Conservation (phyloP, 1,284 basidiomycete genomes). For the Filobasidium uniguttulatum region DNA sequence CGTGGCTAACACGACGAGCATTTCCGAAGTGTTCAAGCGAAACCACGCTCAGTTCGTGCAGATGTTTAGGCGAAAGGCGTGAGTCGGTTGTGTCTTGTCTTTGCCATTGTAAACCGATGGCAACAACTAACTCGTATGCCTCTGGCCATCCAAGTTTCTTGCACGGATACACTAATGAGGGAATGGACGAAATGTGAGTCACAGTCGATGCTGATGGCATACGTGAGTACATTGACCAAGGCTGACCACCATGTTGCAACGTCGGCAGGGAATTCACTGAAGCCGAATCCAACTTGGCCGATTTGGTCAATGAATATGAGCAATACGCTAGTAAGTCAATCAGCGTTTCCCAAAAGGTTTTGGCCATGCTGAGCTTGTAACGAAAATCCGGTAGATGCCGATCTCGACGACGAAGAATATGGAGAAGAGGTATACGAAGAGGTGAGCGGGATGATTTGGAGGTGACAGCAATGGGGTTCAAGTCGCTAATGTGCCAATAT, state of each 20-base stretch:
- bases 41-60: constrained; percentile 93
- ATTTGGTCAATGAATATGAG: constrained; percentile 35
- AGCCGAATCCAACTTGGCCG: constrained; percentile 33
- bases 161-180: constrained; percentile 98
- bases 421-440: background rate
- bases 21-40: constrained; percentile 96
- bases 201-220: constrained; percentile 46
- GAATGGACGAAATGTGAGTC: constrained; percentile 97
- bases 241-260: constrained; percentile 47
- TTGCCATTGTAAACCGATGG: background rate
- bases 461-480: no score
- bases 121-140: background rate
- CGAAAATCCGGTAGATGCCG: background rate
- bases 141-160: constrained; percentile 49
- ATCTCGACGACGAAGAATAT: constrained; percentile 1
- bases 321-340: constrained; percentile 46
- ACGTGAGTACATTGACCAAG: background rate
- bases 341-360: background rate
- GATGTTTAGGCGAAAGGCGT: constrained; percentile 97
- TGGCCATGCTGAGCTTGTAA: background rate
- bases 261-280: constrained; percentile 59
- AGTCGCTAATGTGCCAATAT: no score
- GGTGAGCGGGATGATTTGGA: background rate
- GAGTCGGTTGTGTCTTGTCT: constrained; percentile 49
- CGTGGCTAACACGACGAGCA: constrained; percentile 92